Conservation (phyloP, 495 filamentous ascomycete species). For the Cudoniella acicularis region DNA sequence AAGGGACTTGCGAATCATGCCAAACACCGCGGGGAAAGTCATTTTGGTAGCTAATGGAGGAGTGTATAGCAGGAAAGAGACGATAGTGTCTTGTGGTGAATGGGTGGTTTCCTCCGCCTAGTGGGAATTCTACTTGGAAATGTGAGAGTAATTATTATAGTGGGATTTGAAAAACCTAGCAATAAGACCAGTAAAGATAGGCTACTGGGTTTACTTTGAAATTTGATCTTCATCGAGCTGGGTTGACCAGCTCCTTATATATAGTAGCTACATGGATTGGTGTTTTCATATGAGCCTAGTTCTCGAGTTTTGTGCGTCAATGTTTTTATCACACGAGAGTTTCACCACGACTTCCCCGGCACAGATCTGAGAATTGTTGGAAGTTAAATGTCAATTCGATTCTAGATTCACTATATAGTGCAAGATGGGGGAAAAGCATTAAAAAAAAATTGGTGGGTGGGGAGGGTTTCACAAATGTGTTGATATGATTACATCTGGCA, state of each 20-base stretch:
- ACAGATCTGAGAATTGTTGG: not conserved
- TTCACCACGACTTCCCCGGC: not conserved
- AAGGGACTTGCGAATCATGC: constrained; percentile 39
- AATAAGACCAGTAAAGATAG: not conserved
- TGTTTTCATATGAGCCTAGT: not conserved
- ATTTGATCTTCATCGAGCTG: not conserved
- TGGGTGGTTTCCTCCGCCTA: not conserved
- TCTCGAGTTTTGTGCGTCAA: not conserved
- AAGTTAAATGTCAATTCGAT: not conserved
- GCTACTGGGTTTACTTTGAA: not conserved
- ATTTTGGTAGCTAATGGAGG: constrained; percentile 7
- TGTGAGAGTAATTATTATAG: not conserved
- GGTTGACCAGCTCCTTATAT: not conserved
- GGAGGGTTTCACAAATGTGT: not conserved
- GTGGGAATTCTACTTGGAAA: constrained; percentile 1
- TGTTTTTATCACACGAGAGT: not conserved
- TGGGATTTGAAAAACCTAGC: not conserved
- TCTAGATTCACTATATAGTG: not conserved
- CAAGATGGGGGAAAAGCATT: not conserved
- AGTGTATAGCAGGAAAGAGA: constrained; percentile 2
- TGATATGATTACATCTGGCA: not conserved
- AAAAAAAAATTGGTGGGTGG: not conserved
- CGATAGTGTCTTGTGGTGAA: constrained; percentile 3
- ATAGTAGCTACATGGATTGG: not conserved
- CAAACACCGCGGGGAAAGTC: not conserved